Evolutionary conservation across 2,329 filamentous ascomycete species (phyloP), one percentile per base, ranked within the genome.

Genomic region (Cercospora citrullina): DNA sequence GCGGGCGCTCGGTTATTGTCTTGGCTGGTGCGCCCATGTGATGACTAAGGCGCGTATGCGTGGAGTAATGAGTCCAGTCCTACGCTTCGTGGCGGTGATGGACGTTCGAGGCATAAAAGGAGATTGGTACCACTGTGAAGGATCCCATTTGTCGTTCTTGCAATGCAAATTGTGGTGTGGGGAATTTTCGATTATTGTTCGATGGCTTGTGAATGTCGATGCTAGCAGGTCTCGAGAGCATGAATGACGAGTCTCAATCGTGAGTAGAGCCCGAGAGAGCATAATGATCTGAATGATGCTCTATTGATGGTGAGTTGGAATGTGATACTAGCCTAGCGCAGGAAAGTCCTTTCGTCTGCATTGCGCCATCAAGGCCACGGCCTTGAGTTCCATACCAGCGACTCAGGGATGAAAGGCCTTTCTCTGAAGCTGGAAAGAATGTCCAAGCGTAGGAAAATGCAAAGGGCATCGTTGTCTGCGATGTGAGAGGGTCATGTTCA

Each of bases 1-100:
- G 60, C 28, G 42, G 36, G 60, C n/a, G 33, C 51, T 45, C 60
- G 33, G 30, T 59, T 59, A 59, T 59, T 31, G 55, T 31, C 55
- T 62, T 48, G 60, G 60, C 60, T 51, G 28, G n/a, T 26, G 30
- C 26, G 23, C 18, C 30, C 8, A 21, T 26, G 16, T 31, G n/a
- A 59, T 59, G 30, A 36, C 55, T 59, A 31, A 33, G 9, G 55
- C 18, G 55, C 21, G 7, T 36, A 33, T 18, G n/a, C 8, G 30
- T 23, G 31, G 55, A 33, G 48, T 55, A 14, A 10, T 28, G 23
- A 16, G 2, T 9, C 36, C 16, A 28, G 21, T 28, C 3, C 21
- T 53, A 3, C 5, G 42, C 21, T 23, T 42, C 16, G 16, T n/a
- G 36, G 16, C 16, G 36, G 23, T 48, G 42, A 23, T 14, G 2